A percentile compares a stretch with the other conserved stretches of the same genome.
These are phyloP conservation scores for Castanopsis chinensis DNA, from an alignment of 306 rosid genomes.

Conservation along the genomic window DNA sequence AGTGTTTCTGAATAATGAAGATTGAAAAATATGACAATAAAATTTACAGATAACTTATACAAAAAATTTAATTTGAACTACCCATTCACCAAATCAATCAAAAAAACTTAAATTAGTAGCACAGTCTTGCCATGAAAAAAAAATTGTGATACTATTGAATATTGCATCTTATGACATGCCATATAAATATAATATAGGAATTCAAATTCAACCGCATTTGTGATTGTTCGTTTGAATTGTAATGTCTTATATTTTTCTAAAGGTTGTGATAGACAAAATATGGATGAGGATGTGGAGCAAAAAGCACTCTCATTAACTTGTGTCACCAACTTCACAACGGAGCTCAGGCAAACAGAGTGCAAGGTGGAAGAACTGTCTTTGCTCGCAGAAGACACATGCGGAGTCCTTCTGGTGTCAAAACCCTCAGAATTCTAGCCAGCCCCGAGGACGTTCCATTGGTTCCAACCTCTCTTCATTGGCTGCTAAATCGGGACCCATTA, in stretches of 20 bases:
- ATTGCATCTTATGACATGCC: too few relatives aligned
- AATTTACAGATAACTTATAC: too few relatives aligned
- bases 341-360: conserved; percentile 20
- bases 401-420: conserved; percentile 80
- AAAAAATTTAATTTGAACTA: too few relatives aligned
- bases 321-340: conserved; percentile 38
- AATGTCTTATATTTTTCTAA: neutral
- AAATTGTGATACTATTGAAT: too few relatives aligned
- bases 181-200: too few relatives aligned
- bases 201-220: too few relatives aligned
- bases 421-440: conserved; percentile 38
- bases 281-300: conserved; percentile 40
- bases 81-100: too few relatives aligned
- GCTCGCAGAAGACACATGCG: conserved; percentile 79
- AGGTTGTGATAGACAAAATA: conserved; percentile 13
- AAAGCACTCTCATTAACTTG: conserved; percentile 27
- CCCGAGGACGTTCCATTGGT: conserved; percentile 50
- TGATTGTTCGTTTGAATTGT: too few relatives aligned
- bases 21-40: too few relatives aligned
- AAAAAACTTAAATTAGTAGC: too few relatives aligned
- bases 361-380: conserved; percentile 54
- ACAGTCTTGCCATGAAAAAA: too few relatives aligned
- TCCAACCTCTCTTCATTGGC: conserved; percentile 51
- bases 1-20: too few relatives aligned
- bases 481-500: conserved; percentile 5